These are phyloP conservation scores for Xylariaceae sp. DNA, from an alignment of 2,329 filamentous ascomycete species.

Conservation along the genomic window DNA sequence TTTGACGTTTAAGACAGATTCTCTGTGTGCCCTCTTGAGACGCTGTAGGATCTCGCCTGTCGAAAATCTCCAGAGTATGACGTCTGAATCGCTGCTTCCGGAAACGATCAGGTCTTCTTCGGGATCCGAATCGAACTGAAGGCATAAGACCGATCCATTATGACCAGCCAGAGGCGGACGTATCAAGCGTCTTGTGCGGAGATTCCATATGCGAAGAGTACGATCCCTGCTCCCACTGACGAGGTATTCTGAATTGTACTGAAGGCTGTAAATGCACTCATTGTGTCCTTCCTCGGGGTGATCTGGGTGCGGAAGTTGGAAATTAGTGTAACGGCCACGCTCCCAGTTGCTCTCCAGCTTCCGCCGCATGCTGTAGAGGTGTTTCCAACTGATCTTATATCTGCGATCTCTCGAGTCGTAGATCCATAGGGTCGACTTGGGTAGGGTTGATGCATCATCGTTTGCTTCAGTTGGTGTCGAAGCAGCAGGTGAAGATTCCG, in stretches of 20 bases:
- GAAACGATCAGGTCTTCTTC: conserved; percentile 93
- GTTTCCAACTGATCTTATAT: conserved; percentile 86
- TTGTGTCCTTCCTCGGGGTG: conserved; percentile 82
- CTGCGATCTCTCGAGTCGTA: conserved; percentile 56
- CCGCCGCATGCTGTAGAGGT: conserved; percentile 87
- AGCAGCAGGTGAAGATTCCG: conserved; percentile 25
- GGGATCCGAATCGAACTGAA: conserved; percentile 91
- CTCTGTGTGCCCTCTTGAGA: conserved; percentile 77
- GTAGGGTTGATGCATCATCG: conserved; percentile 36
- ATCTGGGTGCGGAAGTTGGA: conserved; percentile 86
- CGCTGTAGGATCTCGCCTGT: conserved; percentile 83
- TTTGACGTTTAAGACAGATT: conserved; percentile 91
- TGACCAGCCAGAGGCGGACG: conserved; percentile 79
- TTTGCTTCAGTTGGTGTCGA: conserved; percentile 16
- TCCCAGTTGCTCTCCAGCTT: conserved; percentile 92
- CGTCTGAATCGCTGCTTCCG: conserved; percentile 88
- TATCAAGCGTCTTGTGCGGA: conserved; percentile 80
- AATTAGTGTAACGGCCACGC: conserved; percentile 79
- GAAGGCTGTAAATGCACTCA: conserved; percentile 94
- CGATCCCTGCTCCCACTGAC: conserved; percentile 93
- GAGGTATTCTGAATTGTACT: conserved; percentile 83
- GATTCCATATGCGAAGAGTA: conserved; percentile 88
- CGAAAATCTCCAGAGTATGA: conserved; percentile 93
- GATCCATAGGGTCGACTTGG: conserved; percentile 56
- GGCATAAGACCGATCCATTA: conserved; percentile 84